Base-by-base conservation (phyloP, 2,329 filamentous ascomycete genomes). In the Lanzia echinophila region DNA sequence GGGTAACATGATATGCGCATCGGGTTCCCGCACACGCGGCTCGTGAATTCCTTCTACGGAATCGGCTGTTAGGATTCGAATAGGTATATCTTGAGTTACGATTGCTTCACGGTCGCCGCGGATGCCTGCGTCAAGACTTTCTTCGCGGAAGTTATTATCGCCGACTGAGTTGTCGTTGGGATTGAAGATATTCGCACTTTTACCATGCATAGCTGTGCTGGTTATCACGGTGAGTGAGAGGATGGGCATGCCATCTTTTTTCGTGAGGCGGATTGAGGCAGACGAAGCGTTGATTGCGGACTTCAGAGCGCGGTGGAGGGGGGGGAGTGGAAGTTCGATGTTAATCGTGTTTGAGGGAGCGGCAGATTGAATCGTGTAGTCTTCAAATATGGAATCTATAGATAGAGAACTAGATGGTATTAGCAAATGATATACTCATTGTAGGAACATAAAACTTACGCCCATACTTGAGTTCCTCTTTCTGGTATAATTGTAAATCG, bases 401-500 rank as follows among this genome's bases (percentile, higher is more conserved):
- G 75, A 72, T 24, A 84, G 72, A 44, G 78, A 80, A 41, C 80
- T 83, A 58, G 3, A 39, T 3, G 28, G 2, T 15, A 3, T 53
- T 33, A 74, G 69, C 55, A 73, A 28, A 4, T 13, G 20, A 69
- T 20, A 10, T n/a, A 24, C 59, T 32, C 15, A 7, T 32, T 47
- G 11, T 32, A 32, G 17, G 31, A 46, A 53, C n/a, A 31, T 15
- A 13, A 32, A 17, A 83, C 84, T 68, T 78, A 91, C 78, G 90
- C 89, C 94, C 94, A 99, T 52, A 97, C 92, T 76, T 97, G 92
- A 8, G 90, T 95, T 56, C 94, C 92, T 65, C 88, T 86, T 68
- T 96, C 90, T 1, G 94, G 91, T 58, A 97, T 92, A 65, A 97
- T 88, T 56, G 94, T 97, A 73, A 99, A 96, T 63, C 91, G 90